These are phyloP conservation scores for Pterulicium gracile DNA, from an alignment of 1,284 basidiomycete species.

Conservation along the genomic window DNA sequence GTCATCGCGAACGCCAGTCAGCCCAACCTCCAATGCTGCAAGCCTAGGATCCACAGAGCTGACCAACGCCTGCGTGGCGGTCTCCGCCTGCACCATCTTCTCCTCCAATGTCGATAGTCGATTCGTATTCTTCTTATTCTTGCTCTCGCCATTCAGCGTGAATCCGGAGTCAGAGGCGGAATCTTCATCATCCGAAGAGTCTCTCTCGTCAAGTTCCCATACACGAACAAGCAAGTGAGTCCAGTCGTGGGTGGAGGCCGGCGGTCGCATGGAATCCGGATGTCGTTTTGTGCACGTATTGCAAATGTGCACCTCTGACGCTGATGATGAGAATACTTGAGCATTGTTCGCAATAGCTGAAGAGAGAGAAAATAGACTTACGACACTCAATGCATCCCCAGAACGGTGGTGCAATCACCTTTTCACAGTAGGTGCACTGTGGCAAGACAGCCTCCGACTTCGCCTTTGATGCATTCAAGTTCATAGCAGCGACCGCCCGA, in stretches of 20 bases:
- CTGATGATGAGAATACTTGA: neutral
- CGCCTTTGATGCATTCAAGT: neutral
- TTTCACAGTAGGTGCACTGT: neutral
- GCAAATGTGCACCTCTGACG: neutral
- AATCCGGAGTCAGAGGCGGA: too few species aligned
- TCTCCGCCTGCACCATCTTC: neutral
- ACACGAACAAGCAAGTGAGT: neutral
- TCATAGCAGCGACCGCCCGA: too few species aligned
- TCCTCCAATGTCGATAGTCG: neutral
- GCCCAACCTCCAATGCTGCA: neutral
- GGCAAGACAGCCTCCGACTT: neutral
- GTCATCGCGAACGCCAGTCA: neutral
- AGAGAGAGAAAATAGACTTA: neutral
- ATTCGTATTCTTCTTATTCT: neutral
- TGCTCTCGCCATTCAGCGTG: too few species aligned
- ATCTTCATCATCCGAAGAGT: neutral
- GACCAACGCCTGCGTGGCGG: neutral
- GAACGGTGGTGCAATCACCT: neutral
- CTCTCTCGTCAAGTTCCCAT: neutral
- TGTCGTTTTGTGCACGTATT: neutral
- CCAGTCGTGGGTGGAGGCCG: neutral
- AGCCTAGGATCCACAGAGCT: neutral
- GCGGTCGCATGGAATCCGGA: neutral
- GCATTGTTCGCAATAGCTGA: neutral
- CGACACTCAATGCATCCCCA: neutral